Conservation (phyloP, 2,329 filamentous ascomycete species). For the Neocucurbitaria cava region DNA sequence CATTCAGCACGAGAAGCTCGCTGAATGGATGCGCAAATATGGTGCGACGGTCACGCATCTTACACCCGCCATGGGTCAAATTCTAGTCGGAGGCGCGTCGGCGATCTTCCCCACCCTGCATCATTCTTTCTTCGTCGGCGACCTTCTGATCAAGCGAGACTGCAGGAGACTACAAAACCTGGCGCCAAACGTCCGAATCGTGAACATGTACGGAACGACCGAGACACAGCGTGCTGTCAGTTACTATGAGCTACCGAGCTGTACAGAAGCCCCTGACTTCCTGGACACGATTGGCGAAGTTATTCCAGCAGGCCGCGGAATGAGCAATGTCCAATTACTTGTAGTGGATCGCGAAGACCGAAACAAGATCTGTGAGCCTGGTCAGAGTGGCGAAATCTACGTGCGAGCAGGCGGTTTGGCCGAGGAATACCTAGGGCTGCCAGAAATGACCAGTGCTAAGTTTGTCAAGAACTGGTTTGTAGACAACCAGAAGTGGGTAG, state of each 20-base stretch:
- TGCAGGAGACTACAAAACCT: constrained; percentile 78
- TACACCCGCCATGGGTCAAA: constrained; percentile 96
- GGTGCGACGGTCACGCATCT: constrained; percentile 82
- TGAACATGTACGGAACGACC: constrained; percentile 90
- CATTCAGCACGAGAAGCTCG: constrained; percentile 84
- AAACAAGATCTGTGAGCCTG: constrained; percentile 75
- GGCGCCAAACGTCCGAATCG: constrained; percentile 75
- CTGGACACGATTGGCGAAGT: constrained; percentile 73
- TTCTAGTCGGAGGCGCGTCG: constrained; percentile 83
- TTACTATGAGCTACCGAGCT: constrained; percentile 79
- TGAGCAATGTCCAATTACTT: constrained; percentile 86
- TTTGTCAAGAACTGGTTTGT: constrained; percentile 90
- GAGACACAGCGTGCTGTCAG: constrained; percentile 83
- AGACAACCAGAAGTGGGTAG: constrained; percentile 72
- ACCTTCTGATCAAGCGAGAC: constrained; percentile 85
- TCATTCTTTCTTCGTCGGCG: constrained; percentile 88
- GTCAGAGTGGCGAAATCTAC: constrained; percentile 84
- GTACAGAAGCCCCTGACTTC: constrained; percentile 67
- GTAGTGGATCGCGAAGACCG: constrained; percentile 76
- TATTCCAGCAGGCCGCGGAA: constrained; percentile 84
- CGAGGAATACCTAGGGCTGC: constrained; percentile 74
- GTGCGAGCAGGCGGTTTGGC: constrained; percentile 83
- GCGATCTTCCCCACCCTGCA: constrained; percentile 79
- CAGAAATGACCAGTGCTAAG: constrained; percentile 71
- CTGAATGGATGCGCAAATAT: constrained; percentile 85